Percentiles rank a stretch among this genome's conserved stretches.
These are phyloP conservation scores for Allium cepa DNA, from an alignment of 106 monocot species.

Conservation along the genomic window DNA sequence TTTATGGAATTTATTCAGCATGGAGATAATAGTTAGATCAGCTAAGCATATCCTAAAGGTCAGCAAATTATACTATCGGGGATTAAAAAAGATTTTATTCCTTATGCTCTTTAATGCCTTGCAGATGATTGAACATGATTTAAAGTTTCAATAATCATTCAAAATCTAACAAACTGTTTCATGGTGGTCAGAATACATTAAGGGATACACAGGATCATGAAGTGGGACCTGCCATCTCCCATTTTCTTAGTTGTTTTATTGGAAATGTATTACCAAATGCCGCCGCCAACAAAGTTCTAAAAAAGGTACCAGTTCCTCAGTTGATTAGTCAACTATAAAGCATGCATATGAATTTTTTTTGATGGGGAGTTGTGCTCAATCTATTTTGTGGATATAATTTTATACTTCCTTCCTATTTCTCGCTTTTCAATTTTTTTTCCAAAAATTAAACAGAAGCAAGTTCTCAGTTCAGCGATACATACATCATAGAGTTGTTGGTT, in stretches of 20 bases:
- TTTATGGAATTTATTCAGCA: constrained; percentile 63
- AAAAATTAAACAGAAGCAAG: too few species aligned
- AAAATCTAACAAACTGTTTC: too few species aligned
- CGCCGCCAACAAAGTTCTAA: constrained; percentile 35
- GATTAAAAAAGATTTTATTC: not conserved
- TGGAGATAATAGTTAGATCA: constrained; percentile 78
- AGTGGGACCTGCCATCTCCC: constrained; percentile 64
- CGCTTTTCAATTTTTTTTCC: too few species aligned
- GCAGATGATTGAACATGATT: too few species aligned
- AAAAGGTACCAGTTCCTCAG: constrained; percentile 17
- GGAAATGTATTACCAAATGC: constrained; percentile 32
- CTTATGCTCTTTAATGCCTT: not conserved
- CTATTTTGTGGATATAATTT: too few species aligned
- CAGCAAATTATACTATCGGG: not conserved
- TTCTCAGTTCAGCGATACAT: too few species aligned
- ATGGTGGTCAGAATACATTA: constrained; percentile 46
- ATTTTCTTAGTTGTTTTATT: constrained; percentile 88
- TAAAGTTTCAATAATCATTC: too few species aligned
- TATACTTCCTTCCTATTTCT: too few species aligned
- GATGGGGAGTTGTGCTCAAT: too few species aligned
- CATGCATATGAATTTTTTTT: too few species aligned
- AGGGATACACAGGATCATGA: constrained; percentile 87
- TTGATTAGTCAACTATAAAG: too few species aligned
- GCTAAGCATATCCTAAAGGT: constrained; percentile 90
- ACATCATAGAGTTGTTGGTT: too few species aligned